phyloP scores from a whole-genome alignment of 2,329 filamentous ascomycete species.

The Aspergillus eucalypticola region DNA sequence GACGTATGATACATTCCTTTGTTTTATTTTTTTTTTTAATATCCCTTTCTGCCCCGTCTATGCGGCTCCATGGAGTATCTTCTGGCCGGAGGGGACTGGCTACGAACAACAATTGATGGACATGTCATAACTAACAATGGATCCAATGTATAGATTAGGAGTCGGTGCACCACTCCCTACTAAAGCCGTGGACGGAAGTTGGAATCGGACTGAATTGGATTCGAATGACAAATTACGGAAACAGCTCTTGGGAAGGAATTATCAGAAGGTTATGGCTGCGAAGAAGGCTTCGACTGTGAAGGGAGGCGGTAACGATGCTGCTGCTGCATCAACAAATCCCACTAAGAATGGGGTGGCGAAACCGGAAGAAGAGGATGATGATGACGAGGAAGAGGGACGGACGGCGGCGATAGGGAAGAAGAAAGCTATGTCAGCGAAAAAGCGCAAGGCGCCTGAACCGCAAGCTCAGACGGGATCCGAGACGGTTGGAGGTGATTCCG shows the following conservation, averaged over 20 bases:
- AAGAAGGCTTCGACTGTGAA: conserved; percentile 39
- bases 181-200: conserved; percentile 42
- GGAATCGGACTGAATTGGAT: conserved; percentile 42
- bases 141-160: conserved; percentile 46
- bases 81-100: no score
- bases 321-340: neutral
- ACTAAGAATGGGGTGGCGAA: neutral
- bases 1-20: conserved; percentile 42
- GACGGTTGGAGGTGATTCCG: neutral
- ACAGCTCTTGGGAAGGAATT: conserved; percentile 48
- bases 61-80: no score
- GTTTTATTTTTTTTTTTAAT: no score
- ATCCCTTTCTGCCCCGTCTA: no score
- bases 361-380: conserved; percentile 30
- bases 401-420: conserved; percentile 40
- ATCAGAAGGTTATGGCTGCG: conserved; percentile 42
- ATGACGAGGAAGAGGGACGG: conserved; percentile 47
- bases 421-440: conserved; percentile 16
- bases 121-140: no score
- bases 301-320: conserved; percentile 12
- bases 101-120: no score
- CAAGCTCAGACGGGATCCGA: neutral
- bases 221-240: conserved; percentile 49
- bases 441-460: conserved; percentile 14
- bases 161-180: conserved; percentile 50